Evolutionary conservation across 2,329 filamentous ascomycete genomes (phyloP), one percentile per base, ranked within the genome.

Genomic region (Phyllosticta citribraziliensis): DNA sequence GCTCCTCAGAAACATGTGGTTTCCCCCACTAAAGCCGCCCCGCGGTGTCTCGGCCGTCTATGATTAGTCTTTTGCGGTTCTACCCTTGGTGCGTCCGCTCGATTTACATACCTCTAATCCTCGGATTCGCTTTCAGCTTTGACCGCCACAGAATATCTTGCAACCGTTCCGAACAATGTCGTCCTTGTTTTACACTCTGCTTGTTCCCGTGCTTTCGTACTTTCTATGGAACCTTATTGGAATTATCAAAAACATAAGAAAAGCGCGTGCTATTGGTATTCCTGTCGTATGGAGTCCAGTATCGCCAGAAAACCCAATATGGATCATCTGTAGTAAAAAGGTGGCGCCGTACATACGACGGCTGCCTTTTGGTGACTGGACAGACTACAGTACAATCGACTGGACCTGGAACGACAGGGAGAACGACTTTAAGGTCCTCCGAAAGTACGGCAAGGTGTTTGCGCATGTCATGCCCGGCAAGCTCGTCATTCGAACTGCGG

Each of bases 381-480:
- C 17, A 47, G 40, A 47, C 14, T 47, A 47, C 40, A 47, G 40
- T 3, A 47, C 40, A n/a, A n/a, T 47, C 14, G 51, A 64, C 30
- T 64, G 65, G 58, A 64, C 67, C 53, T 52, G 53, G 27, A 59
- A 52, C 33, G 67, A 65, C 3, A 66, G 67, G 64, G 64, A 66
- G 20, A 63, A 67, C 35, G 33, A 63, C 17, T 58, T 47, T 19
- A 35, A 24, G 4, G 56, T 64, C 2, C 65, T 67, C 51, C 27
- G 47, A 5, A 63, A 66, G 17, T 50, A 64, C 12, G 67, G 65
- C 35, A 59, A 64, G 19, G 61, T 54, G 0, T 66, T 68, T 22
- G 60, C 63, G 2, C 27, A 66, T 20, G 64, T 60, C 3, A 60
- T 63, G 1, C 67, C 67, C 2, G 62, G 62, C 0, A 60, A 63